Base-by-base conservation (phyloP, 352 stramenopile genomes). In the Phytopythium oedochilum region DNA sequence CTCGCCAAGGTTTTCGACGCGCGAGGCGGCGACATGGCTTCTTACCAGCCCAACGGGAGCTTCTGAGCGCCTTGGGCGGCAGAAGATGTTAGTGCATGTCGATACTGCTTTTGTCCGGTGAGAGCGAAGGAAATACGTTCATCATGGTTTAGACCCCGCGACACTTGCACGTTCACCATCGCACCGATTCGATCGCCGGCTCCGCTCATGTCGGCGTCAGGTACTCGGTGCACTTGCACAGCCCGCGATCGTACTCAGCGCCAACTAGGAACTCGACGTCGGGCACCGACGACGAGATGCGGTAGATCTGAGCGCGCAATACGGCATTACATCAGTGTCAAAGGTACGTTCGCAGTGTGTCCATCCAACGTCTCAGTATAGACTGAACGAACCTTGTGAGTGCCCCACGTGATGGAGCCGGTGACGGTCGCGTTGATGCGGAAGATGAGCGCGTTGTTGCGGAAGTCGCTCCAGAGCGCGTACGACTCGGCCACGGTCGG, bases 191-290 rank as follows among this genome's bases (percentile, higher is more conserved):
- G 17, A 5, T 39, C 29, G 8, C 15, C 5, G 20, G 5, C 5
- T 14, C 15, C 11, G 5, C 48, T 40, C 29, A 88, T 43, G 64
- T 65, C 44, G 79, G 75, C 35, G 72, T 81, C 57, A 87, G 53
- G 57, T 92, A 95, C 45, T 89, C 68, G 8, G 71, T 82, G 66
- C 85, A 95, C 59, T 85, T 92, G 67, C 85, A 95, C 15, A 95
- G 67, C 12, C 75, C 77, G 14, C 85, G 83, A 61, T 91, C 81
- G 57, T 93, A 92, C 60, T 95, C 81, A 29, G 81, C 83, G n/a
- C 83, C 83, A 20, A 95, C 85, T 18, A 92, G 78, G 57, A 95
- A 95, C 60, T 92, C 80, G 32, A 93, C 82, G 57, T 89, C 75
- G 12, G 78, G 66, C 7, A 85, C 83, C 2, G 75, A 73, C n/a